Percentiles rank a stretch among this genome's conserved stretches.
phyloP scores from a whole-genome alignment of 164 flowering plant genomes.

The Amborella trichopoda region DNA sequence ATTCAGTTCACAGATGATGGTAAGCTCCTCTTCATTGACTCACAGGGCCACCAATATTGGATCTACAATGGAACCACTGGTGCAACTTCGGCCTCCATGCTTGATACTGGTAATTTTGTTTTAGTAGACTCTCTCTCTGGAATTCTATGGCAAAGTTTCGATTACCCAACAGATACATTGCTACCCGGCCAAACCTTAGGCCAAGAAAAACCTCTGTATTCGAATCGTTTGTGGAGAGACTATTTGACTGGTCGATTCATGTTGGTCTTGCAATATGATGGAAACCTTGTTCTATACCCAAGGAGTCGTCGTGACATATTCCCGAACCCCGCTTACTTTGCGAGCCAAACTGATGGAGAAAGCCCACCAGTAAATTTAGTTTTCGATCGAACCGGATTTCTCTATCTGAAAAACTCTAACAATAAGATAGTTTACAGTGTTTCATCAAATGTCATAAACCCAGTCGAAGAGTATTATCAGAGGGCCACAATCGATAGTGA shows the following conservation, averaged over 20 bases:
- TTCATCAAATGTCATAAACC: too few species aligned
- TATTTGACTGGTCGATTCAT: slow-evolving; percentile 3
- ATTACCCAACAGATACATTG: slow-evolving; percentile 1
- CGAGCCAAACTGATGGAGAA: too few species aligned
- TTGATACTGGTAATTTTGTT: slow-evolving; percentile 37
- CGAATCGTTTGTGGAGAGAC: not conserved
- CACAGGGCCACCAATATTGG: not conserved
- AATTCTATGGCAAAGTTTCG: slow-evolving; percentile 4
- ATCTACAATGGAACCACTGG: not conserved
- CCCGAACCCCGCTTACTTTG: too few species aligned
- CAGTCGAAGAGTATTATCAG: not conserved
- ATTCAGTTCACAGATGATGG: not conserved
- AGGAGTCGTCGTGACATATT: not conserved
- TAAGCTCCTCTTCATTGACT: not conserved
- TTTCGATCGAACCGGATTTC: too few species aligned
- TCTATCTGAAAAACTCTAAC: too few species aligned
- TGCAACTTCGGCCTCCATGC: slow-evolving; percentile 24
- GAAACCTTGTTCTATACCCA: not conserved
- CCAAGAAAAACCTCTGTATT: not conserved
- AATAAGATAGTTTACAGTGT: too few species aligned
- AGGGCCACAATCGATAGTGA: slow-evolving; percentile 3
- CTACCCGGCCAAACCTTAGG: not conserved
- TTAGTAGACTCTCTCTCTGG: slow-evolving; percentile 5
- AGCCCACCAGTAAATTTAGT: too few species aligned
- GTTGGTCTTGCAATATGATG: slow-evolving; percentile 3